Conservation (phyloP, 1,284 basidiomycete species). For the Ganoderma lucidum region DNA sequence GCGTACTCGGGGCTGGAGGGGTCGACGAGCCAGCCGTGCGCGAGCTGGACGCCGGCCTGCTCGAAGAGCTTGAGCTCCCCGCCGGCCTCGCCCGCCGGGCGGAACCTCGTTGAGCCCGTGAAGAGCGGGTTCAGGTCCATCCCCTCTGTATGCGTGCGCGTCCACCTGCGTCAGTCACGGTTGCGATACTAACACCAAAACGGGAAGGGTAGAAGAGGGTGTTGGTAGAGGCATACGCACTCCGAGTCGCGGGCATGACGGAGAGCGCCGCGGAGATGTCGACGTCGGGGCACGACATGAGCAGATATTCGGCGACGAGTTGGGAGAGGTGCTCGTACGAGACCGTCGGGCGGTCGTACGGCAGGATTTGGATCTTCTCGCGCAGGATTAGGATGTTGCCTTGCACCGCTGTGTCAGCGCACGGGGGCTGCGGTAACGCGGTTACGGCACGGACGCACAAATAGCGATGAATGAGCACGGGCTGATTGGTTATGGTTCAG, state of each 20-base stretch:
- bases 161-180: background rate
- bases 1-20: slow-evolving; percentile 67
- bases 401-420: slow-evolving; percentile 40
- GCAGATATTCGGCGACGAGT: slow-evolving; percentile 84
- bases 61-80: slow-evolving; percentile 87
- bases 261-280: slow-evolving; percentile 83
- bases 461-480: slow-evolving; percentile 93
- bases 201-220: background rate
- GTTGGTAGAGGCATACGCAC: slow-evolving; percentile 49
- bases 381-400: slow-evolving; percentile 88
- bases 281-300: slow-evolving; percentile 63
- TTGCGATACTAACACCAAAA: background rate
- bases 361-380: slow-evolving; percentile 77
- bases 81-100: slow-evolving; percentile 58
- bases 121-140: slow-evolving; percentile 90
- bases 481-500: slow-evolving; percentile 45
- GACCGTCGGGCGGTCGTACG: slow-evolving; percentile 68
- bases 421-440: slow-evolving; percentile 9
- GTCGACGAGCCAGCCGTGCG: slow-evolving; percentile 95
- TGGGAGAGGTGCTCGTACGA: slow-evolving; percentile 87
- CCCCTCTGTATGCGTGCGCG: slow-evolving; percentile 57
- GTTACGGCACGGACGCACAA: slow-evolving; percentile 53
- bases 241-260: slow-evolving; percentile 84
- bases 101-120: slow-evolving; percentile 71
- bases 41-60: slow-evolving; percentile 81